These are phyloP conservation scores for Grifola frondosa DNA, from an alignment of 1,284 basidiomycete genomes.

Conservation along the genomic window DNA sequence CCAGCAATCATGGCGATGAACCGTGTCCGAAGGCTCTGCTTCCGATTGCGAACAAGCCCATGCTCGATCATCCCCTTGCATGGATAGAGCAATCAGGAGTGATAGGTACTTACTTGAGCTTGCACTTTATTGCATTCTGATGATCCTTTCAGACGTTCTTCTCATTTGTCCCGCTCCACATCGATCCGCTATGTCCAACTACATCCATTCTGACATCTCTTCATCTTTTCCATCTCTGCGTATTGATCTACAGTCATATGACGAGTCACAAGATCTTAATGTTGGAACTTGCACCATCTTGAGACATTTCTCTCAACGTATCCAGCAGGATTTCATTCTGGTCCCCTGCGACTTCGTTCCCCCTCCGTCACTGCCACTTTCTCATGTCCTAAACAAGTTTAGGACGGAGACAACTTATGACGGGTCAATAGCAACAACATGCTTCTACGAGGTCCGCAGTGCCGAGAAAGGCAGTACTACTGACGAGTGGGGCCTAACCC, in stretches of 20 bases:
- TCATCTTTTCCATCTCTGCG: slow-evolving; percentile 58
- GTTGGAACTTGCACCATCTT: slow-evolving; percentile 72
- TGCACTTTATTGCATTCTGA: slow-evolving; percentile 10
- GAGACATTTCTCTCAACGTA: slow-evolving; percentile 65
- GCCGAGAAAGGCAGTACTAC: slow-evolving; percentile 54
- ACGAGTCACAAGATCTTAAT: slow-evolving; percentile 63
- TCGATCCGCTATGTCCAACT: slow-evolving; percentile 73
- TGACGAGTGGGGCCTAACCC: slow-evolving; percentile 63
- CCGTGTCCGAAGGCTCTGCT: slow-evolving; percentile 83
- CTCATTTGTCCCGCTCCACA: slow-evolving; percentile 81
- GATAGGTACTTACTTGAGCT: slow-evolving; percentile 51
- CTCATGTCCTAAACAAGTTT: slow-evolving; percentile 78
- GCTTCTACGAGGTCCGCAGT: slow-evolving; percentile 66
- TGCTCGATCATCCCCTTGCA: slow-evolving; percentile 81
- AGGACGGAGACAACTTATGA: slow-evolving; percentile 65
- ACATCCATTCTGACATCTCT: slow-evolving; percentile 69
- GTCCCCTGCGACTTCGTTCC: slow-evolving; percentile 90
- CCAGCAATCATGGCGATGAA: slow-evolving; percentile 70
- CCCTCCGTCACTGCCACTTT: slow-evolving; percentile 69
- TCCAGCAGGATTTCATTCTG: slow-evolving; percentile 84
- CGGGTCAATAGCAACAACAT: slow-evolving; percentile 72
- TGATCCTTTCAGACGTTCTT: slow-evolving; percentile 64
- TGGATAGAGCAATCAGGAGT: slow-evolving; percentile 90
- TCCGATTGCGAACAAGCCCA: slow-evolving; percentile 84
- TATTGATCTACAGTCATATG: slow-evolving; percentile 75